Conservation (phyloP, 1,284 basidiomycete species). For the Mycosarcoma mackinlayi region DNA sequence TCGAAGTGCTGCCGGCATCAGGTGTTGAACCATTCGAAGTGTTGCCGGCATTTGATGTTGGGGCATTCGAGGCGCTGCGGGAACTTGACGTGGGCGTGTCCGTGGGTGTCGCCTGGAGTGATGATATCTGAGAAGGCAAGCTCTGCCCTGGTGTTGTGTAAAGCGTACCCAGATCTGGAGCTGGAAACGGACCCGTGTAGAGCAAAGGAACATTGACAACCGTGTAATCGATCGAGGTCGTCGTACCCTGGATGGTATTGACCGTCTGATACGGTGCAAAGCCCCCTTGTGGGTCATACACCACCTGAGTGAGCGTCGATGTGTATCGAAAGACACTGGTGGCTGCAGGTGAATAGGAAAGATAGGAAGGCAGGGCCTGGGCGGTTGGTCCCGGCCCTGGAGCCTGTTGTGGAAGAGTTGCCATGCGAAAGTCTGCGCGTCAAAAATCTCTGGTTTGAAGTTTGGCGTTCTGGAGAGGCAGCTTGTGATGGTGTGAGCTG, state of each 20-base stretch:
- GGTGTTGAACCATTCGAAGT: too few relatives aligned
- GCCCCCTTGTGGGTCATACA: slow-evolving; percentile 53
- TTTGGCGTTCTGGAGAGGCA: too few relatives aligned
- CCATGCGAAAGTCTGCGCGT: slow-evolving; percentile 15
- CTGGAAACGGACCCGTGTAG: slow-evolving; percentile 59
- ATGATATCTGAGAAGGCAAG: not conserved
- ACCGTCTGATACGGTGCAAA: slow-evolving; percentile 45
- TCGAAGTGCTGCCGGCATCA: too few relatives aligned
- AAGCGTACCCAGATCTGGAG: slow-evolving; percentile 52
- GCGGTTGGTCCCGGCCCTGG: slow-evolving; percentile 58
- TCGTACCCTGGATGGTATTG: slow-evolving; percentile 28
- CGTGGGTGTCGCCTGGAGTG: not conserved
- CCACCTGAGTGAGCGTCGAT: slow-evolving; percentile 36
- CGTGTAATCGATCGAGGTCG: slow-evolving; percentile 44
- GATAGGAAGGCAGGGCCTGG: slow-evolving; percentile 56
- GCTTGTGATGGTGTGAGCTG: not conserved
- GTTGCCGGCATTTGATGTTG: too few relatives aligned
- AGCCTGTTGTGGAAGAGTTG: slow-evolving; percentile 48
- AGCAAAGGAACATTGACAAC: slow-evolving; percentile 53
- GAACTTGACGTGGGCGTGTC: not conserved
- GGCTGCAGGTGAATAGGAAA: slow-evolving; percentile 53
- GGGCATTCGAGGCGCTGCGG: too few relatives aligned
- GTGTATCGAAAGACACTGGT: slow-evolving; percentile 38
- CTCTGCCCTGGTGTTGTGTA: slow-evolving; percentile 49
- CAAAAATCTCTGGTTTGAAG: too few relatives aligned